Evolutionary conservation across 345 rosid genomes (phyloP).

Genomic region (Rubroshorea leprosula): DNA sequence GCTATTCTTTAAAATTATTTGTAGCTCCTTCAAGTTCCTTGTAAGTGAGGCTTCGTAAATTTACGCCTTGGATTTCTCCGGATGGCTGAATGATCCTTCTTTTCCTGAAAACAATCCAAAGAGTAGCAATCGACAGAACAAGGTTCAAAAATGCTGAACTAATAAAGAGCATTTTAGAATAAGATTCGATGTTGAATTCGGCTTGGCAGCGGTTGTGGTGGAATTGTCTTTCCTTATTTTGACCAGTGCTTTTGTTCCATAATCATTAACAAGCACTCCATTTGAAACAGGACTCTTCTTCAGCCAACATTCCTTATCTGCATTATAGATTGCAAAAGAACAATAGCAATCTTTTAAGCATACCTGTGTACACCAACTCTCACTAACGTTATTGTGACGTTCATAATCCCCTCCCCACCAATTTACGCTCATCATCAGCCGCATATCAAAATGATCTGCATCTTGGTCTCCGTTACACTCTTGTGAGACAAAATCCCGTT

Average conservation of each 20-base stretch:
- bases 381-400: slow-evolving; percentile 2
- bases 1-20: no score
- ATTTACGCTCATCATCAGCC: slow-evolving; percentile 21
- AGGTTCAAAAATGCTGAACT: no score
- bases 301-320: slow-evolving; percentile 30
- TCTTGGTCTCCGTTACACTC: slow-evolving; percentile 27
- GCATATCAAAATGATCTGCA: slow-evolving; percentile 18
- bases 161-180: no score
- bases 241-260: slow-evolving; percentile 25
- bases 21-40: no score
- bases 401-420: slow-evolving; percentile 37
- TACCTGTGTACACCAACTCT: slow-evolving; percentile 35
- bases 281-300: slow-evolving; percentile 43
- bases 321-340: slow-evolving; percentile 31
- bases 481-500: slow-evolving; percentile 26
- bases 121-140: no score
- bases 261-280: neutral
- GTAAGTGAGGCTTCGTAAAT: no score
- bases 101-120: no score
- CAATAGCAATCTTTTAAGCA: slow-evolving; percentile 60
- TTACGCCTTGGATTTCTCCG: no score
- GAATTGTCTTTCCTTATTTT: slow-evolving; percentile 28
- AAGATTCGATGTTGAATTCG: no score
- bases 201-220: no score
- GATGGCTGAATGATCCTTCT: no score